A percentile compares a stretch with the other conserved stretches of the same genome.
phyloP scores from a whole-genome alignment of 495 filamentous ascomycete genomes.

The Neurospora sp. region DNA sequence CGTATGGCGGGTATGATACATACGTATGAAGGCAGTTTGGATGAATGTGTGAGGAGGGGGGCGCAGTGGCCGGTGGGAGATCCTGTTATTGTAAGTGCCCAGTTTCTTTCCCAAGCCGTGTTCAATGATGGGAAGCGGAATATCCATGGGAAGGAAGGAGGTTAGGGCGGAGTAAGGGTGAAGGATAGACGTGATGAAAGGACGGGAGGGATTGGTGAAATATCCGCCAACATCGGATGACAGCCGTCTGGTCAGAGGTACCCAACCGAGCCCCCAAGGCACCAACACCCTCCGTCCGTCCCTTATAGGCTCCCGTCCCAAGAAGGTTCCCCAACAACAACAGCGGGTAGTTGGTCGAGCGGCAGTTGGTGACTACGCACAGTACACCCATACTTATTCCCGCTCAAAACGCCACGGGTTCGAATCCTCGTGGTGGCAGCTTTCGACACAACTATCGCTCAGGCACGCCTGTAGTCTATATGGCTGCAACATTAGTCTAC shows the following conservation, averaged over 20 bases:
- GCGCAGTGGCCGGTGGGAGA: constrained; percentile 51
- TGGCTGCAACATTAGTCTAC: not conserved
- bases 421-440: not conserved
- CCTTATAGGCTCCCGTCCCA: not conserved
- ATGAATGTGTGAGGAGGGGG: constrained; percentile 34
- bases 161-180: not conserved
- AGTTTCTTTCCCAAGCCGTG: not conserved
- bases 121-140: not conserved
- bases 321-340: not conserved
- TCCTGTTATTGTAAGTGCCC: constrained; percentile 39
- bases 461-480: not conserved
- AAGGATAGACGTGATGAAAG: not conserved
- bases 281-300: not conserved
- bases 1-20: constrained; percentile 49
- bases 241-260: not conserved
- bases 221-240: not conserved
- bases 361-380: not conserved
- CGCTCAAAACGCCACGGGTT: not conserved
- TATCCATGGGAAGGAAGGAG: not conserved
- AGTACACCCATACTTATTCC: not conserved
- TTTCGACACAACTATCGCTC: not conserved
- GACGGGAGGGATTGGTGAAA: not conserved
- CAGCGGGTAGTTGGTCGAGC: not conserved
- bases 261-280: not conserved
- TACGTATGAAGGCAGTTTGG: constrained; percentile 46